These are phyloP conservation scores for Loxodes magnus DNA, from an alignment of 73 alveolate species.

Conservation along the genomic window DNA sequence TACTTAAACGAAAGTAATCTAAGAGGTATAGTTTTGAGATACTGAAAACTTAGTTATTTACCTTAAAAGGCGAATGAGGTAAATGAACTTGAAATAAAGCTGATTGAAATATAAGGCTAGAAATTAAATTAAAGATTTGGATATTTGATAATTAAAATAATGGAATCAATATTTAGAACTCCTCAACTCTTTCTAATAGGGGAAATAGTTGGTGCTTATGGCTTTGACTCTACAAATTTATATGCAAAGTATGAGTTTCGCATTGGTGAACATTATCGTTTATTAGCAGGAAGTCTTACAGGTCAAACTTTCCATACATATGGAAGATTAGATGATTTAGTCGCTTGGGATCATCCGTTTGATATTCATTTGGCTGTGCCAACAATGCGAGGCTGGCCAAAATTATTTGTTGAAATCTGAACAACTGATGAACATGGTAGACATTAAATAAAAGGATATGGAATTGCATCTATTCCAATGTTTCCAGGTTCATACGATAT, in stretches of 20 bases:
- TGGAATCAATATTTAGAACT: constrained; percentile 10
- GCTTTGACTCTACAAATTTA: constrained; percentile 3
- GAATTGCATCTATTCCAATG: background rate
- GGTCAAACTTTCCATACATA: constrained; percentile 1
- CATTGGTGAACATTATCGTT: background rate
- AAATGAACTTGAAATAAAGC: too few relatives aligned
- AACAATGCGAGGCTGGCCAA: constrained; percentile 9
- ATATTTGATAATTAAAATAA: too few relatives aligned
- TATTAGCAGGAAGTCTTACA: background rate
- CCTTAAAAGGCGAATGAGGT: too few relatives aligned
- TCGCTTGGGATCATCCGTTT: constrained; percentile 2
- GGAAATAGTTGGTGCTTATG: constrained; percentile 2
- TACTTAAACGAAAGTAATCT: too few relatives aligned
- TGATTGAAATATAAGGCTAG: too few relatives aligned
- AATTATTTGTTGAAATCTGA: constrained; percentile 7
- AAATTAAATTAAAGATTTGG: too few relatives aligned
- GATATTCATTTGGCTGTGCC: constrained; percentile 7
- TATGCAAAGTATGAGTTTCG: background rate
- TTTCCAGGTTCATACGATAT: constrained; percentile 1
- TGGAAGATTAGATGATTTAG: background rate
- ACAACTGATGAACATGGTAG: constrained; percentile 2
- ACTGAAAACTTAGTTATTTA: too few relatives aligned
- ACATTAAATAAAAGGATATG: constrained; percentile 1
- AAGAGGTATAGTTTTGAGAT: too few relatives aligned
- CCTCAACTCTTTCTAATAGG: constrained; percentile 11